Evolutionary conservation across 805 yeast genomes (phyloP).

Genomic region (Brettanomyces sp.): DNA sequence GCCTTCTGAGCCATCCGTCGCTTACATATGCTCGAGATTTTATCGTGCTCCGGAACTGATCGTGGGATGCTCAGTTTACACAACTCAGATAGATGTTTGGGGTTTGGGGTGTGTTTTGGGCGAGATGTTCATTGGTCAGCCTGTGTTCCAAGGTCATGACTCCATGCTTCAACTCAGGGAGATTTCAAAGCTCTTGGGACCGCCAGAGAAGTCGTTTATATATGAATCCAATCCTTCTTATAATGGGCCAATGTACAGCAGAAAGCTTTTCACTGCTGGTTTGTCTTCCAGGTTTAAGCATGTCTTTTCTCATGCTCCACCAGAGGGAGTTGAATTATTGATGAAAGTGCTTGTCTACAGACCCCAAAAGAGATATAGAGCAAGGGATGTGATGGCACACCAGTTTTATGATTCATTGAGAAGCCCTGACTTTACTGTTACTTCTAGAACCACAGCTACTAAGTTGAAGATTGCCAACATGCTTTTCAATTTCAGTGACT

Average conservation of each 20-base stretch:
- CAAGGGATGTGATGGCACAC: conserved; percentile 78
- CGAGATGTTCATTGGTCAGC: conserved; percentile 85
- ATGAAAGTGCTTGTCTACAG: conserved; percentile 79
- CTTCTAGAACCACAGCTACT: conserved; percentile 23
- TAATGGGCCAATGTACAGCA: conserved; percentile 66
- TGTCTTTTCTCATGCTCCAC: conserved; percentile 69
- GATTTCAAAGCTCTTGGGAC: conserved; percentile 83
- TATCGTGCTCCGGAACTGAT: conserved; percentile 95
- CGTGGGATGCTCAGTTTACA: conserved; percentile 79
- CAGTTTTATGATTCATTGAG: conserved; percentile 84
- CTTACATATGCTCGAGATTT: conserved; percentile 92
- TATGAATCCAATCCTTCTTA: conserved; percentile 68
- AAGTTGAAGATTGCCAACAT: conserved; percentile 30
- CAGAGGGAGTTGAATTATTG: conserved; percentile 78
- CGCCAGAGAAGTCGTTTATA: conserved; percentile 67
- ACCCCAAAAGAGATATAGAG: conserved; percentile 74
- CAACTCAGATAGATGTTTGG: conserved; percentile 94
- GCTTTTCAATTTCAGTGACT: conserved; percentile 62
- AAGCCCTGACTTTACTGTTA: conserved; percentile 33
- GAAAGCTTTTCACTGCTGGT: conserved; percentile 31
- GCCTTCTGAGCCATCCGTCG: conserved; percentile 76
- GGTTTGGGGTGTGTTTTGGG: conserved; percentile 95
- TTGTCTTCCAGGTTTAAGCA: conserved; percentile 36
- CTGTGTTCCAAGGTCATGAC: conserved; percentile 91
- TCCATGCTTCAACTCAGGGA: conserved; percentile 85